Percentiles rank a stretch among this genome's conserved stretches.
Conservation (phyloP, 2,329 filamentous ascomycete species). For the Colletotrichum salicis region DNA sequence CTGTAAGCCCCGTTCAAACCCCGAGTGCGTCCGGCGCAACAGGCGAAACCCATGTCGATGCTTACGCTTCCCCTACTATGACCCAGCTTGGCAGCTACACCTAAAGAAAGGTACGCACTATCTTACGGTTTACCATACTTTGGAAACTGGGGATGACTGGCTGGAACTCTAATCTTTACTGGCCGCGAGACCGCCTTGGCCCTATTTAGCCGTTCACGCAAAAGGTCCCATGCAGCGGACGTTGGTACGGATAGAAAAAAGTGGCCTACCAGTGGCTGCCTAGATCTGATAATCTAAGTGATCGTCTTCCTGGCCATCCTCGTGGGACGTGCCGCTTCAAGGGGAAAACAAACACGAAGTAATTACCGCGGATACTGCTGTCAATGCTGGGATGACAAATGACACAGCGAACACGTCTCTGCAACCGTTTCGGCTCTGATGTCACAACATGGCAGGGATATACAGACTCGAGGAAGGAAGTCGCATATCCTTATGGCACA, state of each 20-base stretch:
- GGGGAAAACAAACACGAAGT: not conserved
- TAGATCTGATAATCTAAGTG: not conserved
- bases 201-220: constrained; percentile 15
- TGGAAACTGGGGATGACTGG: constrained; percentile 10
- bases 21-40: not conserved
- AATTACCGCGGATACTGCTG: not conserved
- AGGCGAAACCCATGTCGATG: constrained; percentile 19
- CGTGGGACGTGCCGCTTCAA: constrained; percentile 5
- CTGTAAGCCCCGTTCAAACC: not conserved
- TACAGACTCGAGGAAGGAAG: not conserved
- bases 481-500: not conserved
- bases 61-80: constrained; percentile 1
- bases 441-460: not conserved
- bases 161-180: constrained; percentile 2
- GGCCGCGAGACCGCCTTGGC: constrained; percentile 8
- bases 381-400: constrained; percentile 25
- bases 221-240: not conserved
- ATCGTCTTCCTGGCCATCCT: constrained; percentile 1
- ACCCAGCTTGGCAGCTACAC: not conserved
- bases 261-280: not conserved
- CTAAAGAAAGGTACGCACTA: not conserved
- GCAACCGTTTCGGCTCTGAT: not conserved
- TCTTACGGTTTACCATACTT: not conserved
- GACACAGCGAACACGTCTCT: not conserved
- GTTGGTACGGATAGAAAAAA: not conserved